Conservation (phyloP, 768 basidiomycete genomes). For the Tubosaeta sp. region DNA sequence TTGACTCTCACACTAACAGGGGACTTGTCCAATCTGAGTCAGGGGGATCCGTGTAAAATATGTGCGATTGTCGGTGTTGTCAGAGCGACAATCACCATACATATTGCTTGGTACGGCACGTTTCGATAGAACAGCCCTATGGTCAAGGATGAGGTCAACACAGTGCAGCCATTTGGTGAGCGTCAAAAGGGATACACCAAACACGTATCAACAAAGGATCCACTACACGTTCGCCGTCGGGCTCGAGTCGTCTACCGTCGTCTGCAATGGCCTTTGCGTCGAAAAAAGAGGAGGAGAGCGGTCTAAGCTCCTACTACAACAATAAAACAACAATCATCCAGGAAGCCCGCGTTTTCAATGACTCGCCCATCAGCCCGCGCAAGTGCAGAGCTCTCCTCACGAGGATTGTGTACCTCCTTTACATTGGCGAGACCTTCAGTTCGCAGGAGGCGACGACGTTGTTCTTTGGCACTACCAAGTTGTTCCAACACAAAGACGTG, state of each 20-base stretch:
- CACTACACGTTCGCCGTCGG: slow-evolving; percentile 15
- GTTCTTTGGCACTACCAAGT: slow-evolving; percentile 98
- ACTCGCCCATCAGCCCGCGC: slow-evolving; percentile 95
- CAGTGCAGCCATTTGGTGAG: too few species aligned
- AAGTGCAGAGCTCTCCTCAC: slow-evolving; percentile 96
- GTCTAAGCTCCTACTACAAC: slow-evolving; percentile 88
- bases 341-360: slow-evolving; percentile 98
- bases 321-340: slow-evolving; percentile 99
- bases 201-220: slow-evolving; percentile 21
- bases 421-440: slow-evolving; percentile 91
- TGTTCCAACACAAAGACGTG: slow-evolving; percentile 99
- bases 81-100: not conserved
- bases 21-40: not conserved
- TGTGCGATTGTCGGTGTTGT: not conserved
- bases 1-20: not conserved
- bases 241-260: slow-evolving; percentile 28
- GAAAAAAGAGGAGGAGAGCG: slow-evolving; percentile 96
- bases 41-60: not conserved
- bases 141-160: too few species aligned
- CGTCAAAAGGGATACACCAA: slow-evolving; percentile 11
- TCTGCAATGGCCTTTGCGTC: slow-evolving; percentile 73
- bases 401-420: slow-evolving; percentile 92
- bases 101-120: too few species aligned
- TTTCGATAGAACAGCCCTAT: too few species aligned
- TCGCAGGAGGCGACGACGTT: slow-evolving; percentile 96